Evolutionary conservation across 2,329 filamentous ascomycete genomes (phyloP).

Genomic region (Pseudopithomyces chartarum): DNA sequence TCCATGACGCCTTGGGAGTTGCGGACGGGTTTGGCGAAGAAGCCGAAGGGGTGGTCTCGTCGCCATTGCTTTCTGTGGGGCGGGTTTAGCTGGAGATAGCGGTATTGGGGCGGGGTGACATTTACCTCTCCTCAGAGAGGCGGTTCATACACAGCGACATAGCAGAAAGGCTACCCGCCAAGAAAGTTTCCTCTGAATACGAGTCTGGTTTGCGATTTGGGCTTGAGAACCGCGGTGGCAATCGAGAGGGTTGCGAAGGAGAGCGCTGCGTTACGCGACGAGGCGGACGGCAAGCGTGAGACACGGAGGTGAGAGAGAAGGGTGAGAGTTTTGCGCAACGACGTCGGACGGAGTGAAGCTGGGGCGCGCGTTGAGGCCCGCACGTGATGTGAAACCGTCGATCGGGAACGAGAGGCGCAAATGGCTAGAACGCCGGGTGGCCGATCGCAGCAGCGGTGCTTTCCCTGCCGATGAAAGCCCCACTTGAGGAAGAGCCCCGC

Average conservation of each 20-base stretch:
- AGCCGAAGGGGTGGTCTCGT: constrained; percentile 95
- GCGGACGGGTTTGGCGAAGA: constrained; percentile 87
- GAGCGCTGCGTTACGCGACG: neutral
- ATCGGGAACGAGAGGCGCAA: constrained; percentile 14
- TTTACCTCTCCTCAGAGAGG: constrained; percentile 46
- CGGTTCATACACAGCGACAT: constrained; percentile 92
- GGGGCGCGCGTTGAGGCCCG: constrained; percentile 2
- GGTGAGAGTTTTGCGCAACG: neutral
- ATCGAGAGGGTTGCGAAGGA: neutral
- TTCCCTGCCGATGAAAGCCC: constrained; percentile 12
- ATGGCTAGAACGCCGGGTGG: constrained; percentile 6
- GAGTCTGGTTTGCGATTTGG: neutral
- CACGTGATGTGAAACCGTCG: constrained; percentile 24
- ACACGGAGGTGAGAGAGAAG: neutral
- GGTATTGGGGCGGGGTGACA: neutral
- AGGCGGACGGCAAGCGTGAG: neutral
- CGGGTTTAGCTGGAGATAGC: constrained; percentile 20
- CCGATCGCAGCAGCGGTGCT: constrained; percentile 6
- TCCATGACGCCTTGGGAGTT: constrained; percentile 82
- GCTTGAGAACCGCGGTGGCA: too few species aligned
- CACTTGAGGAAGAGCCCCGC: constrained; percentile 26
- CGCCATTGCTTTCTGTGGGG: constrained; percentile 87
- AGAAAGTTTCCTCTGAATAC: neutral
- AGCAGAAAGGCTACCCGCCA: constrained; percentile 15
- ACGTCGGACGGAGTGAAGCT: neutral